These are phyloP conservation scores for Termitomyces sp. DNA, from an alignment of 768 basidiomycete species.

Conservation along the genomic window DNA sequence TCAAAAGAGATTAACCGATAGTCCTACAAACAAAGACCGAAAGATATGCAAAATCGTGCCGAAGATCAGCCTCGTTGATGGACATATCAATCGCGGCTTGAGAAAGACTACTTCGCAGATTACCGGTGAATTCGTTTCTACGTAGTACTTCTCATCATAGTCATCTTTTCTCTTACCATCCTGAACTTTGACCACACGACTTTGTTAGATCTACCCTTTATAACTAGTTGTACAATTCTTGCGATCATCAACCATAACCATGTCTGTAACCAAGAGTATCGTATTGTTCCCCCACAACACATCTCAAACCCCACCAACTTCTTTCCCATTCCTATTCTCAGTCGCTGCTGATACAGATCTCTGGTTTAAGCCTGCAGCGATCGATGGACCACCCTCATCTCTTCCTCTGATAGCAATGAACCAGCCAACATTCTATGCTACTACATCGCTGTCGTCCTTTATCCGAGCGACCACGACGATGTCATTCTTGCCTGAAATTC, in stretches of 20 bases:
- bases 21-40: too few relatives aligned
- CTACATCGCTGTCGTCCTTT: constrained; percentile 5
- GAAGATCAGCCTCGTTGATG: too few relatives aligned
- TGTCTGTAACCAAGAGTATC: neutral
- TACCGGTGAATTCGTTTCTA: neutral
- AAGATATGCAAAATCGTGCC: too few relatives aligned
- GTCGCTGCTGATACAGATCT: constrained; percentile 13
- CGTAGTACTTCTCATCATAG: neutral
- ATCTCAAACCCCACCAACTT: constrained; percentile 10
- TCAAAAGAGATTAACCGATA: too few relatives aligned
- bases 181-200: neutral
- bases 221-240: neutral
- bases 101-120: too few relatives aligned
- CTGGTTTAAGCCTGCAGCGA: constrained; percentile 15
- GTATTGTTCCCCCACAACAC: constrained; percentile 9
- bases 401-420: constrained; percentile 5
- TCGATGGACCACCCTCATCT: constrained; percentile 7
- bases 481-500: constrained; percentile 8
- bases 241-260: neutral
- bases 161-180: neutral
- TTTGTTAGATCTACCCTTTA: neutral
- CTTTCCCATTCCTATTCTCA: constrained; percentile 12
- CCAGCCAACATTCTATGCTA: constrained; percentile 14
- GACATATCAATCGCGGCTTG: too few relatives aligned
- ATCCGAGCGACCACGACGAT: constrained; percentile 11